phyloP scores from a whole-genome alignment of 192 early-diverging fungal species.

The Linderina pennispora region DNA sequence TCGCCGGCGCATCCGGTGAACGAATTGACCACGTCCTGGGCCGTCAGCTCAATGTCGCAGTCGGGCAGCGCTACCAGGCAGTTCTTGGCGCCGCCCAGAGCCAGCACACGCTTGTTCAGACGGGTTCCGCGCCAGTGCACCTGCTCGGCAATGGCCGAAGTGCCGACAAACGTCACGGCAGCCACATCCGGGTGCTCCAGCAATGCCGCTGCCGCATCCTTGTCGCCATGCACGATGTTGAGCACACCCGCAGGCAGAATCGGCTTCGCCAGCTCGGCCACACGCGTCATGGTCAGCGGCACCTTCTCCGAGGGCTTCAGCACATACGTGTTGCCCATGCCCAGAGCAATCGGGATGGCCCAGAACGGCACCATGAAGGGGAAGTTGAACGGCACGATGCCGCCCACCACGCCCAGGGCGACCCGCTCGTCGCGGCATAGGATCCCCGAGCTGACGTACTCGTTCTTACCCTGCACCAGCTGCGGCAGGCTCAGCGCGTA shows the following conservation, averaged over 20 bases:
- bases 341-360: constrained; percentile 72
- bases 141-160: constrained; percentile 65
- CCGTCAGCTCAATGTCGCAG: constrained; percentile 70
- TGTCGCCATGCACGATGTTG: constrained; percentile 64
- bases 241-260: constrained; percentile 71
- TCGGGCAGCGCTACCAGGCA: constrained; percentile 75
- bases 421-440: constrained; percentile 57
- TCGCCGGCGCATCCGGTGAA: constrained; percentile 75
- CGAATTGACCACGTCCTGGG: constrained; percentile 69
- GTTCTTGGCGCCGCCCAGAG: constrained; percentile 71
- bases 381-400: constrained; percentile 81
- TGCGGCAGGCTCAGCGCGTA: constrained; percentile 66
- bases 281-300: constrained; percentile 69
- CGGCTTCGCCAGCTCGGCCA: constrained; percentile 50
- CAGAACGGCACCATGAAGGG: constrained; percentile 84
- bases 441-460: constrained; percentile 62
- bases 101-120: constrained; percentile 65
- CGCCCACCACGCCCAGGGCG: constrained; percentile 69
- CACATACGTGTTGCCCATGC: constrained; percentile 63
- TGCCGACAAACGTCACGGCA: constrained; percentile 78
- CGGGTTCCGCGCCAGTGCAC: constrained; percentile 43
- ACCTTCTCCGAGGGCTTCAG: constrained; percentile 81
- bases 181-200: constrained; percentile 55
- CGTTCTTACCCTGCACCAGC: constrained; percentile 53
- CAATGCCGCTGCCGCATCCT: constrained; percentile 49